Base-by-base conservation (phyloP, 306 rosid genomes). In the Vigna radiata region DNA sequence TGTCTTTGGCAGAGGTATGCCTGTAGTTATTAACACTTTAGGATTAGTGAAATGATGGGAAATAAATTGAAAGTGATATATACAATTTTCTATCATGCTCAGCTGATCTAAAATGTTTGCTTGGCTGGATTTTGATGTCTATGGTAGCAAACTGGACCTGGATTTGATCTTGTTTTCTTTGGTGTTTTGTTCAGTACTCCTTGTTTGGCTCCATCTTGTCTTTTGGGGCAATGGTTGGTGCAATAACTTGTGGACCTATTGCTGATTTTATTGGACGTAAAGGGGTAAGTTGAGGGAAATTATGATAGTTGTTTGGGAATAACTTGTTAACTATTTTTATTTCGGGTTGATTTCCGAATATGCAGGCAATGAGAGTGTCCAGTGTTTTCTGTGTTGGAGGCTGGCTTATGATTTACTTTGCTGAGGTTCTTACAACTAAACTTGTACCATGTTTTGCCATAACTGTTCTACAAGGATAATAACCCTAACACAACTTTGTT, bases 201-300 rank as follows among this genome's bases (percentile, higher is more conserved):
- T 73, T 95, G 68, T 90, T 95, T 73, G 99, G 99, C 63, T 95
- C 97, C 87, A 84, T 95, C 73, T 80, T 95, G 85, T 90, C 99
- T 43, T 90, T 95, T 60, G 97, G 98, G 29, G 98, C 98, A 1
- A 95, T 95, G 98, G 80, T 92, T 58, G 98, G 99, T 0, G 99
- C 99, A 53, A 92, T 92, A 36, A 90, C 97, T n/a, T 88, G 91
- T 19, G 97, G 98, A 8, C 91, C 89, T 21, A 84, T 95, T 31
- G 88, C 90, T 5, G 97, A 92, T 85, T 71, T 73, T 43, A 6
- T 90, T 50, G 99, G 99, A 70, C 79, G 96, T 44, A 95, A 92
- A 88, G 89, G 97, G 87, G 99, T 95, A 79, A 63, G 85, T 54
- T 76, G 1, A 55, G 12, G 47, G 33, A 69, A 27, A 67, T 17